Evolutionary conservation across 139 green algal genomes (phyloP), one percentile per base, ranked within the genome.

Genomic region (Zygnema cylindricum): DNA sequence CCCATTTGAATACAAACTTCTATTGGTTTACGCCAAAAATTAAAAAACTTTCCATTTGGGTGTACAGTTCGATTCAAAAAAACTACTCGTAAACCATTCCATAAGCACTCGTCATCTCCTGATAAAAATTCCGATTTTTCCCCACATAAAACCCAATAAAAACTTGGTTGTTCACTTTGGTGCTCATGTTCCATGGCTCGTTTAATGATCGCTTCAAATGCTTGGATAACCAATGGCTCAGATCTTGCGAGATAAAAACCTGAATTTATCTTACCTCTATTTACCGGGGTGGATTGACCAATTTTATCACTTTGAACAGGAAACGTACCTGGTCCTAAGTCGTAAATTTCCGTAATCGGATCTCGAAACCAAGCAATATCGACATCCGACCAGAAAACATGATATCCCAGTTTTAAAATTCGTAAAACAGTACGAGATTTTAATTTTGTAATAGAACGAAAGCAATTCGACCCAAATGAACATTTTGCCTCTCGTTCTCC

Each of bases 361-460:
- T 89, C 75, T 23, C 22, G 30, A 43, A 55, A 89, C 85, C 85
- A 89, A 0, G 84, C 43, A 41, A 89, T 85, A 77, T 89, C 85
- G 32, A 89, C 85, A 21, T 89, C 85, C 1, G 85, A 55, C 85
- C 71, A 85, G 1, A 89, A 73, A 7, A 89, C 85, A 30, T 22
- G 57, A 73, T 86, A 89, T 3, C 85, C 85, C 0, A 43, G 41
- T 73, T 89, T 89, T 1, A 89, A 73, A 39, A 89, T 73, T 23
- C 33, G 22, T 11, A 89, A 41, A 25, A 89, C 85, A 16, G 85
- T 43, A 2, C 85, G 55, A 1, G 73, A 85, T 22, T 89, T 89
- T 30, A 89, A 73, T 73, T 89, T 89, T 25, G 85, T 89, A 73
- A 89, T 76, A n/a, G 84, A 42, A 2, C 85, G 71, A 73, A 89